Evolutionary conservation across 257 asterid species (phyloP).

Genomic region (Craterostigma plantagineum): DNA sequence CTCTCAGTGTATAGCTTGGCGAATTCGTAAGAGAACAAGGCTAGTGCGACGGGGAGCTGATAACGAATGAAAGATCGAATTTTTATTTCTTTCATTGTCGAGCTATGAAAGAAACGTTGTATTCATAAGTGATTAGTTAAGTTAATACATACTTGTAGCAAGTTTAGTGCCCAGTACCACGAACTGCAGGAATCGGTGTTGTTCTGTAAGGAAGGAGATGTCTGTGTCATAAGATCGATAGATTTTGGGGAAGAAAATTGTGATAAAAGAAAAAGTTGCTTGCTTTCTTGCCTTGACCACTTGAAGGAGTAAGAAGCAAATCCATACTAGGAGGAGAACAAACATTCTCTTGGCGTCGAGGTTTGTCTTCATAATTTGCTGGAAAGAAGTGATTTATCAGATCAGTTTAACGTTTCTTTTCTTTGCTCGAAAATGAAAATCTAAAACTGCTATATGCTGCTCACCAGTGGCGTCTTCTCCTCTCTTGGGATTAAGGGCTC

Average conservation of each 20-base stretch:
- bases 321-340: slow-evolving; percentile 50
- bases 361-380: slow-evolving; percentile 56
- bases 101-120: neutral
- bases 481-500: slow-evolving; percentile 48
- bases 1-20: slow-evolving; percentile 67
- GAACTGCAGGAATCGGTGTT: slow-evolving; percentile 30
- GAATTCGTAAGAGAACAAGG: slow-evolving; percentile 45
- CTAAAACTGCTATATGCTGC: slow-evolving; percentile 3
- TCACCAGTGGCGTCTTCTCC: slow-evolving; percentile 54
- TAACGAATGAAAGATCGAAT: neutral
- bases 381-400: slow-evolving; percentile 11
- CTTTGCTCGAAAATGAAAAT: no score
- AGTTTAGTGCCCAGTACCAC: slow-evolving; percentile 59
- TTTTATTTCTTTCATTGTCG: neutral
- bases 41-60: slow-evolving; percentile 53
- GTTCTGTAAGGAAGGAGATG: slow-evolving; percentile 34
- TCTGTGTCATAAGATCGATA: no score
- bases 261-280: neutral
- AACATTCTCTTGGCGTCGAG: slow-evolving; percentile 31
- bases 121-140: neutral
- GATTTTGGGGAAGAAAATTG: no score
- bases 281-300: slow-evolving; percentile 51
- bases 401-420: neutral
- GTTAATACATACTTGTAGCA: slow-evolving; percentile 48
- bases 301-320: slow-evolving; percentile 72